phyloP scores from a whole-genome alignment of 768 basidiomycete species.

The Hygrophorus pudorinus region DNA sequence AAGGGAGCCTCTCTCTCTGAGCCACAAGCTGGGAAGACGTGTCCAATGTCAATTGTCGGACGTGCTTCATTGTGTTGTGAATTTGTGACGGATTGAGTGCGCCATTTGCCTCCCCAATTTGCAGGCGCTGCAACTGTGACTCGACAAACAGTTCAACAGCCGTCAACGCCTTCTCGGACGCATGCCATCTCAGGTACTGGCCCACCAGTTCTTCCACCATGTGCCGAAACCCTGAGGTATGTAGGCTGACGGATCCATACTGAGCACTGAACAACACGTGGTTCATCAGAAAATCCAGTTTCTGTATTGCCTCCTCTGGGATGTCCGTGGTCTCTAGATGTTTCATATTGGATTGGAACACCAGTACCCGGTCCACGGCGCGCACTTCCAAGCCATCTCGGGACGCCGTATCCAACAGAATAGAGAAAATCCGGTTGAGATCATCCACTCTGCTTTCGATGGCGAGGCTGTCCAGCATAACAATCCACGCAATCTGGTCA shows the following conservation, averaged over 20 bases:
- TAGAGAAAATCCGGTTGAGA: constrained; percentile 44
- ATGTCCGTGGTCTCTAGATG: constrained; percentile 16
- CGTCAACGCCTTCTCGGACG: not conserved
- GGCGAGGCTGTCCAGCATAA: constrained; percentile 52
- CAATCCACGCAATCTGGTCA: constrained; percentile 40
- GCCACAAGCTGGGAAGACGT: not conserved
- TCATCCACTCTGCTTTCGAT: constrained; percentile 37
- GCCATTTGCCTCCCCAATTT: not conserved
- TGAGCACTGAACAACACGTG: not conserved
- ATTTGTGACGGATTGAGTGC: not conserved
- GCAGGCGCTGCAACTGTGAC: not conserved
- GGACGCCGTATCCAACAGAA: constrained; percentile 24
- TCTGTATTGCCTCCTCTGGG: constrained; percentile 1
- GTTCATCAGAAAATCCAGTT: constrained; percentile 6
- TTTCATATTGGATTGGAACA: constrained; percentile 33
- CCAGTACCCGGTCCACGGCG: constrained; percentile 28
- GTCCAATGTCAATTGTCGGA: not conserved
- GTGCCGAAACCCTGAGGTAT: not conserved
- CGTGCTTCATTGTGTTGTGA: not conserved
- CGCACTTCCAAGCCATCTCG: constrained; percentile 26
- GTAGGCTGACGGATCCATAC: not conserved
- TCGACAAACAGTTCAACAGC: constrained; percentile 1
- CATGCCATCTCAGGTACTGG: not conserved
- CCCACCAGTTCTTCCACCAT: not conserved
- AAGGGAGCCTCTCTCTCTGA: constrained; percentile 11